These are phyloP conservation scores for Lichina pygmaea DNA, from an alignment of 495 filamentous ascomycete species.

Conservation along the genomic window DNA sequence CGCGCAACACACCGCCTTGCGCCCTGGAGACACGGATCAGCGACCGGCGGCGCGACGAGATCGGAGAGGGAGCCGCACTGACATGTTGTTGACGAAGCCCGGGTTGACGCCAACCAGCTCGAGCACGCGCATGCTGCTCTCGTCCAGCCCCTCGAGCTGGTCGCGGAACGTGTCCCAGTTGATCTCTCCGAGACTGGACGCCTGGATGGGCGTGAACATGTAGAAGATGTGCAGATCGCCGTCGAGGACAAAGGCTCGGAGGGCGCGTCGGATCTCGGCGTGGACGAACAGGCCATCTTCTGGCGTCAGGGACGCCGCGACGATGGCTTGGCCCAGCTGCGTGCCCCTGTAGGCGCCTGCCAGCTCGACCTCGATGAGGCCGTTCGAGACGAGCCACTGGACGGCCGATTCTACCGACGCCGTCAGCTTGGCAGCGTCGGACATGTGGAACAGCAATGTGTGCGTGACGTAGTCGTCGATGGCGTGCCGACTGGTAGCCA, in stretches of 20 bases:
- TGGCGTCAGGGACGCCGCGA: conserved; percentile 44
- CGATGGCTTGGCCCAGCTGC: conserved; percentile 39
- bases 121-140: conserved; percentile 42
- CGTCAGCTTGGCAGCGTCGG: conserved; percentile 14
- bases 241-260: conserved; percentile 58
- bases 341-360: conserved; percentile 29
- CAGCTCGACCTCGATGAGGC: conserved; percentile 22
- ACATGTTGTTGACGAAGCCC: conserved; percentile 46
- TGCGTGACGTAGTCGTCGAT: conserved; percentile 44
- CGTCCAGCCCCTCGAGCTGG: conserved; percentile 41
- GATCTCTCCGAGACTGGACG: conserved; percentile 19
- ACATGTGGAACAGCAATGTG: conserved; percentile 35
- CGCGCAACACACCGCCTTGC: conserved; percentile 37
- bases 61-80: conserved; percentile 2
- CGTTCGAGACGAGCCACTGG: conserved; percentile 20
- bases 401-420: conserved; percentile 28
- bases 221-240: conserved; percentile 70
- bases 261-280: conserved; percentile 35
- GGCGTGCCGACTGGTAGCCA: conserved; percentile 40
- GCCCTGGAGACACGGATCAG: conserved; percentile 20
- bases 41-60: background rate
- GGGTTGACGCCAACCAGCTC: conserved; percentile 43
- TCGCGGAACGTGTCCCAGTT: conserved; percentile 52
- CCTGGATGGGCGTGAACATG: conserved; percentile 45
- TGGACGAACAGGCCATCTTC: conserved; percentile 57